phyloP scores from a whole-genome alignment of 768 basidiomycete species.

The Exidia glandulosa region DNA sequence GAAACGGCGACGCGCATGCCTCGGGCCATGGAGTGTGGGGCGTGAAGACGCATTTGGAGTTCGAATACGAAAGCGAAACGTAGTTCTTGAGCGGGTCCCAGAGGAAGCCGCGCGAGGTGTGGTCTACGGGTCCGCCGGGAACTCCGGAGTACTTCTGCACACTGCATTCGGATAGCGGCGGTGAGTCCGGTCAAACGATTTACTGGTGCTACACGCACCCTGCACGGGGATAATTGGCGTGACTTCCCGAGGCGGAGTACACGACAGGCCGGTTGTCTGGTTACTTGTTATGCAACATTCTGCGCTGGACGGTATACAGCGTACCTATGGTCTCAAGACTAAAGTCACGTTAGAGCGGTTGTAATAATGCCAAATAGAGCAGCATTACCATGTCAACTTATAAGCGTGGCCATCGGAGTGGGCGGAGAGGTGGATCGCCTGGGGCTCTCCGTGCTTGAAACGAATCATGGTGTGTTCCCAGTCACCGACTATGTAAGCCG shows the following conservation, averaged over 20 bases:
- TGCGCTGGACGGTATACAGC: not conserved
- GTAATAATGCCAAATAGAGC: no score
- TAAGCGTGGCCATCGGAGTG: conserved; percentile 19
- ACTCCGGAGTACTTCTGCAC: not conserved
- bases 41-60: not conserved
- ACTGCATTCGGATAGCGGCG: no score
- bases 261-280: not conserved
- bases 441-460: conserved; percentile 19
- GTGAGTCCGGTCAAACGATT: not conserved
- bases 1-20: not conserved
- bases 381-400: not conserved
- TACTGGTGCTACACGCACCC: not conserved
- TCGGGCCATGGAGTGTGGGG: not conserved
- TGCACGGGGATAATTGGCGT: not conserved
- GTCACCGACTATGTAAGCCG: conserved; percentile 17
- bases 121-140: not conserved
- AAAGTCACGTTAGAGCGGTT: no score
- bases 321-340: not conserved
- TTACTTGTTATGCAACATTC: not conserved
- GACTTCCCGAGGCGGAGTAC: not conserved
- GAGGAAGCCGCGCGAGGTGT: not conserved
- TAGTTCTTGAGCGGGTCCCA: not conserved
- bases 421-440: conserved; percentile 18
- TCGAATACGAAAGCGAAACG: not conserved
- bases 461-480: conserved; percentile 26